Base-by-base conservation (phyloP, 1,284 basidiomycete species). In the Trichosporon ovoides region DNA sequence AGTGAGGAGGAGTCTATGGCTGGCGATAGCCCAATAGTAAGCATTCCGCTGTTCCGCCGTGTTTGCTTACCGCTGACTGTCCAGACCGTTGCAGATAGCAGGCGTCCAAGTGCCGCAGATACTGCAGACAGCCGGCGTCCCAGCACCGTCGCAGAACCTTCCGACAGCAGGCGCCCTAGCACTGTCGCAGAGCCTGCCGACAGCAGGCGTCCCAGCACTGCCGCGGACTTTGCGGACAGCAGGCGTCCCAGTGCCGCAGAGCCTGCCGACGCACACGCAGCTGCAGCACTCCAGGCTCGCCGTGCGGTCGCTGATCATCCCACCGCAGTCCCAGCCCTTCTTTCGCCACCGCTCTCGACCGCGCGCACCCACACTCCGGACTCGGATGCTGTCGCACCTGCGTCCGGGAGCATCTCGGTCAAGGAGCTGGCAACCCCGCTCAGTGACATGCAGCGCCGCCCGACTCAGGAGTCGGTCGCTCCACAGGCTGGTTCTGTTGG, bases 351-450 rank as follows among this genome's bases (percentile, higher is more conserved):
- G 18, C 60, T 59, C 12, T 66, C 62, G 7, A 51, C 50, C 22
- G 38, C 56, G 24, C 51, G 61, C 16, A 24, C 59, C 11, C 50
- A 51, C 28, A 67, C 66, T 7, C 63, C 68, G 14, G 66, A 69
- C 7, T 66, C 68, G 12, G 67, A 66, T 13, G 35, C 28, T 22
- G 3, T 10, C n/a, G 28, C 14, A 19, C 33, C 24, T 51, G 10
- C 37, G 34, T 24, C 59, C 50, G 52, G 52, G 38, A 20, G 43
- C 20, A 36, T 61, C 14, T 58, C 60, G 1, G 31, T 66, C 33
- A 61, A 65, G 14, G 60, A 61, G 14, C 50, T 61, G 10, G 38
- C 46, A 9, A 49, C 35, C 18, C 48, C 59, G 11, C 38, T 65
- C 43, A 19, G 38, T n/a, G 55, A 58, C 3, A 49, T 35, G 22